Base-by-base conservation (phyloP, 306 rosid genomes). In the Carpinus fangiana region DNA sequence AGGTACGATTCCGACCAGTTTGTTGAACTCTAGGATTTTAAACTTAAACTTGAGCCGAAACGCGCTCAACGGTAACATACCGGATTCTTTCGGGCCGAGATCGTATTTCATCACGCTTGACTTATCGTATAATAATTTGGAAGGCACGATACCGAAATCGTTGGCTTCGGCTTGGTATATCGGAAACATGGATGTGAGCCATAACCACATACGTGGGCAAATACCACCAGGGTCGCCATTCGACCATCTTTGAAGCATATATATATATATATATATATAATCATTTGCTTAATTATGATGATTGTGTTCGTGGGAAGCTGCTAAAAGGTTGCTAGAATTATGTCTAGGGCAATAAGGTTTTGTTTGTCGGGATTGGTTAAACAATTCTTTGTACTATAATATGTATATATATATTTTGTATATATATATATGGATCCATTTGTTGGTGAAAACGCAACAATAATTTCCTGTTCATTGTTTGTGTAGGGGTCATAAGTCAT, bases 141-240 rank as follows among this genome's bases (percentile, higher is more conserved):
- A 74, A 21, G 99, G 99, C 2, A 0, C 72, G 16, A 89, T 96
- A 5, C 99, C 99, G 0, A 81, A 78, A 41, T 86, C 99, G 0
- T 82, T 96, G 6, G 52, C 88, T 8, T 50, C 47, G 7, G 96
- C 98, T 20, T 82, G 96, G 4, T 96, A 60, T 57, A 75, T 96
- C 50, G 99, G 99, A 0, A 98, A 93, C 71, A 73, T 96, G 89
- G 99, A 96, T 81, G 86, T 96, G 86, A 96, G 99, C 80, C 91
- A 96, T 55, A 96, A 96, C 83, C 97, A 89, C 53, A 80, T 96
- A 0, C 91, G 98, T 72, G 99, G 99, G 7, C 71, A 55, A 36
- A 93, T 96, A 65, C 99, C 99, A 4, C 31, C 52, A 1, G 99
- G 99, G 0, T 76, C 96, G 0, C 99, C 99, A 6, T 96, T 93